phyloP scores from a whole-genome alignment of 2,329 filamentous ascomycete species.

The Colletotrichum liaoningense region DNA sequence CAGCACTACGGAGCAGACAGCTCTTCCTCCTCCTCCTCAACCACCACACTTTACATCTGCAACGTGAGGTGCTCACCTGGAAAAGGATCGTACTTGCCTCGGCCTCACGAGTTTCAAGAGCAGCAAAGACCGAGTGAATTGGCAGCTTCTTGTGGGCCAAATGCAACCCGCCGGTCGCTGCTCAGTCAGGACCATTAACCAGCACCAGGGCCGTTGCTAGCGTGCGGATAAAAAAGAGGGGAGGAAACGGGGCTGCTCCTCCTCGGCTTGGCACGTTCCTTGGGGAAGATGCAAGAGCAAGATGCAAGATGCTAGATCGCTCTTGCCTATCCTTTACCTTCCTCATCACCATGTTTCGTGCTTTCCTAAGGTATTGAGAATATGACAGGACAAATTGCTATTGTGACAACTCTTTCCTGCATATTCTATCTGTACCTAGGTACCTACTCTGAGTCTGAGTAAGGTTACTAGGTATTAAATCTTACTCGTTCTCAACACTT shows the following conservation, averaged over 20 bases:
- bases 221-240: conserved; percentile 30
- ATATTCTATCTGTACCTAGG: background rate
- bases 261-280: conserved; percentile 13
- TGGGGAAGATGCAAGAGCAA: conserved; percentile 13
- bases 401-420: background rate
- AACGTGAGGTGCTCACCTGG: background rate
- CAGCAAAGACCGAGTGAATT: background rate
- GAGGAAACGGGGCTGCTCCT: conserved; percentile 1
- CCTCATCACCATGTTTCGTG: too few species aligned
- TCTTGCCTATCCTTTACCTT: background rate
- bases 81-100: background rate
- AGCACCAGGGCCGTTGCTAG: conserved; percentile 10
- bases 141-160: background rate
- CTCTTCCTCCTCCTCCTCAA: background rate
- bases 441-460: background rate
- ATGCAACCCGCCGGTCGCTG: background rate
- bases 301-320: conserved; percentile 28
- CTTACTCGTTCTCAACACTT: background rate
- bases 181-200: conserved; percentile 8
- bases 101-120: conserved; percentile 17
- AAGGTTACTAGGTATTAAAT: too few species aligned
- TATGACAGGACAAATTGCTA: background rate
- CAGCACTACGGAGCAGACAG: background rate
- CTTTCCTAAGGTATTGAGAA: background rate
- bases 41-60: background rate